phyloP scores from a whole-genome alignment of 441 rosid genomes.

The Brassica balearica region DNA sequence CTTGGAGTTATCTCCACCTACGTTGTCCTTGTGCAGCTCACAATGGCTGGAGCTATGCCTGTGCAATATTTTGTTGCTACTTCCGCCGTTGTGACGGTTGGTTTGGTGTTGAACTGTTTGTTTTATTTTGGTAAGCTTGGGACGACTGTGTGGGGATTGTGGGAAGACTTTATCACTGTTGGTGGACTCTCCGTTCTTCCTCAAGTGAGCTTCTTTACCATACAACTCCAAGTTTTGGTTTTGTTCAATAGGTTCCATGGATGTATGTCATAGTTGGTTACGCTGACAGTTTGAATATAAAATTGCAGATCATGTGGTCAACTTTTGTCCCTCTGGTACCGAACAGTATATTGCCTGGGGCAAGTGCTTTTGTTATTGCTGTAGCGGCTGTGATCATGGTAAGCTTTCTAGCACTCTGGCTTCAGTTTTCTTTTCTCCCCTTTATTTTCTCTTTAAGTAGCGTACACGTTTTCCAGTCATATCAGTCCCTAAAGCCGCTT shows the following conservation, averaged over 20 bases:
- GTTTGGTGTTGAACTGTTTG: conserved; percentile 65
- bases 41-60: conserved; percentile 90
- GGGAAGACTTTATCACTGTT: conserved; percentile 89
- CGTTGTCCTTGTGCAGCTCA: conserved; percentile 77
- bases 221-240: no score
- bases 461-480: background rate
- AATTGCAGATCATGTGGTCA: conserved; percentile 85
- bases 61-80: conserved; percentile 57
- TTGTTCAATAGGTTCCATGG: no score
- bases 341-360: conserved; percentile 67
- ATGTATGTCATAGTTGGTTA: no score
- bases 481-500: no score
- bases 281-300: conserved; percentile 16
- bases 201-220: conserved; percentile 55
- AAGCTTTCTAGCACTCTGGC: conserved; percentile 39
- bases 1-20: conserved; percentile 75
- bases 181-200: conserved; percentile 87
- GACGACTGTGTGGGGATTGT: conserved; percentile 60
- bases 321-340: conserved; percentile 89
- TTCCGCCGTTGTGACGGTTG: conserved; percentile 64
- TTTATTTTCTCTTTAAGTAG: background rate
- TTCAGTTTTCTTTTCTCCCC: conserved; percentile 20
- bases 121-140: conserved; percentile 61
- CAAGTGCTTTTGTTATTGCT: conserved; percentile 60
- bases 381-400: conserved; percentile 77